These are phyloP conservation scores for Gymnopilus dilepis DNA, from an alignment of 768 basidiomycete species.

Conservation along the genomic window DNA sequence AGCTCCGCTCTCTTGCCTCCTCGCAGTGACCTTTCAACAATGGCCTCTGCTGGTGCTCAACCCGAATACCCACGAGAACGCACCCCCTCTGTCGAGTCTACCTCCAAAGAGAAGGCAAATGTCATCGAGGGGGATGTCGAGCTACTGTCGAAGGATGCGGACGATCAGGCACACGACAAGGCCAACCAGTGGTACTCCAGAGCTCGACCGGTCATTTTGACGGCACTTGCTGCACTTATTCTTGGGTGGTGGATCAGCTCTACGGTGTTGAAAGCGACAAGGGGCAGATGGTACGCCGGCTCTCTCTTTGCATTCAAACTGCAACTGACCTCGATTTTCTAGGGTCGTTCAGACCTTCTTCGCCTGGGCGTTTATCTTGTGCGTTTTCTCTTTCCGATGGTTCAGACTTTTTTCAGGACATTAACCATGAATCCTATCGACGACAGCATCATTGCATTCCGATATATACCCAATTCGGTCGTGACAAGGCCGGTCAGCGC, in stretches of 20 bases:
- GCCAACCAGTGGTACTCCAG: conserved; percentile 77
- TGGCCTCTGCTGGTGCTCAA: conserved; percentile 11
- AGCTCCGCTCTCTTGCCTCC: background rate
- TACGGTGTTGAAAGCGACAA: conserved; percentile 68
- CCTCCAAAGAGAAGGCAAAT: conserved; percentile 16
- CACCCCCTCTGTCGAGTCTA: conserved; percentile 53
- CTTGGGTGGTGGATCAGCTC: conserved; percentile 89
- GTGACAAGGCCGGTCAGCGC: conserved; percentile 74
- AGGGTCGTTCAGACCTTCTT: conserved; percentile 85
- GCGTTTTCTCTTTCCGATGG: conserved; percentile 40
- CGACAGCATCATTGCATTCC: conserved; percentile 79
- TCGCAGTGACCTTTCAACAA: conserved; percentile 4
- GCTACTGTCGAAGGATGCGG: conserved; percentile 35
- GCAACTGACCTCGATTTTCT: conserved; percentile 9
- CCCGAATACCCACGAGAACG: conserved; percentile 6
- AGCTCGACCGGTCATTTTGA: conserved; percentile 77
- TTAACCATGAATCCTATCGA: conserved; percentile 32
- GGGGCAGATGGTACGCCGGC: conserved; percentile 69
- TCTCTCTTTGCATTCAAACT: conserved; percentile 12
- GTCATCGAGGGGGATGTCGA: background rate
- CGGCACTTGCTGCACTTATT: conserved; percentile 61
- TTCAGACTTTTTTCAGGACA: background rate
- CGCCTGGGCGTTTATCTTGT: conserved; percentile 85
- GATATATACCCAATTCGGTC: conserved; percentile 77
- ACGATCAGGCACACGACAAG: conserved; percentile 70